These are phyloP conservation scores for Prunus kanzakura DNA, from an alignment of 306 rosid species.

Conservation along the genomic window DNA sequence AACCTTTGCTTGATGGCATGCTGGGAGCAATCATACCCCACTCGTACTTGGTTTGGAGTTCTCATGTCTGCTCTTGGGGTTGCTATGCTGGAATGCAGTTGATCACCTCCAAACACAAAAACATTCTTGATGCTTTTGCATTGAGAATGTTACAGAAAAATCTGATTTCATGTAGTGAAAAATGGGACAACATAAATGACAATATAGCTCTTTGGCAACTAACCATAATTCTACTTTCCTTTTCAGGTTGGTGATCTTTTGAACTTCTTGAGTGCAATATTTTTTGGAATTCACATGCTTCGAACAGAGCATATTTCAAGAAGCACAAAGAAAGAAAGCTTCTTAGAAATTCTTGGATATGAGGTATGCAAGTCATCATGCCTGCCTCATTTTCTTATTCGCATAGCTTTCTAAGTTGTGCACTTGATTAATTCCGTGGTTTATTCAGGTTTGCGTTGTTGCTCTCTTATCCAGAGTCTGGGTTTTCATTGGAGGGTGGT, in stretches of 20 bases:
- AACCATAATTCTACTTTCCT: neutral
- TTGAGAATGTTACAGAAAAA: neutral
- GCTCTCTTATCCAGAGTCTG: conserved; percentile 50
- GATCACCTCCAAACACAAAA: conserved; percentile 58
- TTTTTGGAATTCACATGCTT: conserved; percentile 72
- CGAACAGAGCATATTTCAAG: conserved; percentile 69
- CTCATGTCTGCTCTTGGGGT: conserved; percentile 63
- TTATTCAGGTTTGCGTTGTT: conserved; percentile 50
- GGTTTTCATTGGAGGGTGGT: conserved; percentile 51
- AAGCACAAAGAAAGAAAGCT: conserved; percentile 47
- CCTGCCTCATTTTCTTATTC: neutral
- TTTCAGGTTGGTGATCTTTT: conserved; percentile 69
- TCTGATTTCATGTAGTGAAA: neutral
- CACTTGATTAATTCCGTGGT: neutral
- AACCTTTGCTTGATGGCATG: conserved; percentile 71
- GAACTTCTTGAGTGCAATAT: conserved; percentile 72
- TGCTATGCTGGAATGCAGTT: conserved; percentile 70
- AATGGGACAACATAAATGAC: neutral
- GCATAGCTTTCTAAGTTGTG: neutral
- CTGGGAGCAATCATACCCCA: conserved; percentile 58
- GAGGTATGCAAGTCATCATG: conserved; percentile 32
- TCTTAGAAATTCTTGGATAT: conserved; percentile 59
- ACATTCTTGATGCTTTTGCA: neutral
- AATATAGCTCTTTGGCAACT: neutral
- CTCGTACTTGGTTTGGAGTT: conserved; percentile 70